phyloP scores from a whole-genome alignment of 2,329 filamentous ascomycete species.

The Talaromyces verruculosus region DNA sequence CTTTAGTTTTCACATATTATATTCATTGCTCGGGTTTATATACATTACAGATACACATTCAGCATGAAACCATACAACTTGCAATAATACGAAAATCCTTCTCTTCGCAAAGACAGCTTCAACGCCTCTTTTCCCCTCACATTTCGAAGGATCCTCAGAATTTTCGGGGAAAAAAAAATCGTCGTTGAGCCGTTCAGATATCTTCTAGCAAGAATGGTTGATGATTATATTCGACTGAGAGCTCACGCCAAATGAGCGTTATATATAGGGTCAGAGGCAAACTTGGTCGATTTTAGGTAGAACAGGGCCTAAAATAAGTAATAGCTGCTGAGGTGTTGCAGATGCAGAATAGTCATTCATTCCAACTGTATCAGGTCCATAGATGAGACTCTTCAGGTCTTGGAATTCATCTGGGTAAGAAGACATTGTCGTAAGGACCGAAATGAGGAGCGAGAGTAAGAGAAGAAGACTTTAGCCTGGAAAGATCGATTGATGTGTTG shows the following conservation, averaged over 20 bases:
- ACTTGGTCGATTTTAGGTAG: background rate
- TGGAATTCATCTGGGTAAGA: too few relatives aligned
- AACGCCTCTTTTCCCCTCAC: background rate
- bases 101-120: background rate
- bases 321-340: background rate
- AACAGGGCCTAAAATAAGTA: background rate
- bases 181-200: background rate
- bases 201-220: background rate
- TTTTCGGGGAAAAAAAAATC: background rate
- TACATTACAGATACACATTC: background rate
- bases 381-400: too few relatives aligned
- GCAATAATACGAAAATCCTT: background rate
- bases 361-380: background rate
- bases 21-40: background rate
- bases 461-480: too few relatives aligned
- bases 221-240: background rate
- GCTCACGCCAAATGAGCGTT: background rate
- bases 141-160: background rate
- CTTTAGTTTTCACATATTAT: background rate
- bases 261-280: background rate
- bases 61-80: background rate
- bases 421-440: too few relatives aligned
- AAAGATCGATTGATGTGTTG: too few relatives aligned
- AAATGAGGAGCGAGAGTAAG: too few relatives aligned
- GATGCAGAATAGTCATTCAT: background rate